Evolutionary conservation across 495 filamentous ascomycete genomes (phyloP).

Genomic region (Daldinia childiae): DNA sequence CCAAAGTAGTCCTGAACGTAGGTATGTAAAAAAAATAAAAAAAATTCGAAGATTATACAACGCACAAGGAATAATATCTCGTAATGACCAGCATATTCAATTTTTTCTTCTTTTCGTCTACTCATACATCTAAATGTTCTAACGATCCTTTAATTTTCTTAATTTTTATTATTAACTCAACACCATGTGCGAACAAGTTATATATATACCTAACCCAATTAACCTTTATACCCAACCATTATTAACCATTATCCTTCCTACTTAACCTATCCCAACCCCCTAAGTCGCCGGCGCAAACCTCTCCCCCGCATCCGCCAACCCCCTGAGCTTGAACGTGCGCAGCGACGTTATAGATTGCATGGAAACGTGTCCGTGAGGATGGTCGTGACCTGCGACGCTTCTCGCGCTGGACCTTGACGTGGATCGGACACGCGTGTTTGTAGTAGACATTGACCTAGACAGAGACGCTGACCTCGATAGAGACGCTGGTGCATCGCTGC

Average conservation of each 20-base stretch:
- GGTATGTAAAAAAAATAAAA: too few relatives aligned
- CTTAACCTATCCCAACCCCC: not conserved
- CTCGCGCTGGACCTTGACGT: constrained; percentile 26
- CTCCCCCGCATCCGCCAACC: constrained; percentile 23
- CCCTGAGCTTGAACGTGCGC: constrained; percentile 38
- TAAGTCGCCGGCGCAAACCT: constrained; percentile 28
- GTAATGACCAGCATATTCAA: constrained; percentile 27
- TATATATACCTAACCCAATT: too few relatives aligned
- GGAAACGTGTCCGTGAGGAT: constrained; percentile 26
- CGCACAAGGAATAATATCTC: not conserved
- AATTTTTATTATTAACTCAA: too few relatives aligned
- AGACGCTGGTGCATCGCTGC: constrained; percentile 1
- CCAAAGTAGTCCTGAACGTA: too few relatives aligned
- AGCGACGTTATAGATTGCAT: constrained; percentile 34
- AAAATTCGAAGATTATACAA: too few relatives aligned
- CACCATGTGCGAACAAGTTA: too few relatives aligned
- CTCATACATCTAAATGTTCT: too few relatives aligned
- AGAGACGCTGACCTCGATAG: not conserved
- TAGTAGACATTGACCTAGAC: not conserved
- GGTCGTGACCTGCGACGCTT: constrained; percentile 21
- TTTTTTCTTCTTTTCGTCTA: not conserved
- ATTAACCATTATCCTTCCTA: not conserved
- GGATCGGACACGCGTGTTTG: constrained; percentile 11
- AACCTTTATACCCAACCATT: too few relatives aligned
- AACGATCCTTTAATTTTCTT: too few relatives aligned